Evolutionary conservation across 352 stramenopile species (phyloP), one percentile per base, ranked within the genome.

Genomic region (Pythium volutum): DNA sequence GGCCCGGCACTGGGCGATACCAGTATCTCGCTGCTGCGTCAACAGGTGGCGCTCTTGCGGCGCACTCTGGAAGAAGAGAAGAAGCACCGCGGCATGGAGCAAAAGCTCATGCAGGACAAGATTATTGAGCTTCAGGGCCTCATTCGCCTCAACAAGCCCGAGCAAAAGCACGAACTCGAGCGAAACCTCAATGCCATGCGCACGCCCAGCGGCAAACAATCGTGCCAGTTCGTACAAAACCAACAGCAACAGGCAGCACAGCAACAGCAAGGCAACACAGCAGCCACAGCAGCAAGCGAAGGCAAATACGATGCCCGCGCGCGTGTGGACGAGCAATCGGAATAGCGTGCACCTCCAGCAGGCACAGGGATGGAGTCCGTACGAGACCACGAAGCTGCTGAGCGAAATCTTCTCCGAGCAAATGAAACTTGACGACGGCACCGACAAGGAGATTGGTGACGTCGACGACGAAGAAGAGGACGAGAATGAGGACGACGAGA

Each of bases 51-150:
- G 62, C 62, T 88, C 57, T 70, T 90, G 38, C 50, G 76, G 49
- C 75, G 79, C 51, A 76, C 63, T 52, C 72, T 90, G 6, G 81
- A 88, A 36, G 70, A 82, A 22, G 81, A 90, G 65, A 86, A 86
- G 67, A 88, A 88, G 59, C 74, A 76, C 9, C 81, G 81, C 43
- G 69, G 76, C 4, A 67, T 68, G 9, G 81, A 90, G 46, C 79
- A 88, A 48, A 76, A 86, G 18, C 74, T 84, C 54, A 88, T 88
- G 77, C 77, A 90, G 57, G 71, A 87, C 74, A 87, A 87, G 81
- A 90, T 90, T 59, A 73, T 87, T 53, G 81, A 90, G 67, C 74
- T 90, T 26, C 78, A 88, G 58, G 67, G 71, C 5, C 62, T 87
- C 29, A 90, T 90, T 46, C 81, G 79, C 11, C 59, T 64, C 36